Base-by-base conservation (phyloP, 192 early-diverging fungal species). In the Linnemannia elongata region DNA sequence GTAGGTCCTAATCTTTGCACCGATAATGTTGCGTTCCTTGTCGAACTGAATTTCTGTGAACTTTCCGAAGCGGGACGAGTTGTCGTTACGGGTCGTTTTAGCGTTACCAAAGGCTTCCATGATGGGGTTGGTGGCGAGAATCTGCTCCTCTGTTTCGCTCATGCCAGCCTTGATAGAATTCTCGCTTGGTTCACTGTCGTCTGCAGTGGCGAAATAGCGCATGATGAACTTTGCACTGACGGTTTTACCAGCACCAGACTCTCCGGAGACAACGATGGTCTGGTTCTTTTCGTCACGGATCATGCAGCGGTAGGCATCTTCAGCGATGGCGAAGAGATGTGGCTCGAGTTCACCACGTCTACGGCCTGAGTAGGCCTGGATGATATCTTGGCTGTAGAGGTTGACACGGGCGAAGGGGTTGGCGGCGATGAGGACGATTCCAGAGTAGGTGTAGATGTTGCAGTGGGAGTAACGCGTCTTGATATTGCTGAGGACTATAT, bases 91-190 rank as follows among this genome's bases (percentile, higher is more conserved):
- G 10, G 98, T 99, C 17, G 98, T 99, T 89, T 99, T 99, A 42
- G 98, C 97, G 90, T 99, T 99, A 82, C 98, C 98, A 87, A 99
- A 99, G 68, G 98, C 95, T 93, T 99, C 98, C 92, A 99, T 97
- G 85, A 99, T 98, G 17, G 98, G 98, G 90, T 99, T 99, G 54
- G 98, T 99, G 6, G 98, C 94, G 76, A 97, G 82, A 76, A 97
- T 95, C 90, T 95, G 94, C 81, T 97, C 95, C 82, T 97, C 96
- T 1, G 94, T 93, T 76, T 91, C 92, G 57, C 93, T 95, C 93
- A 96, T 89, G 74, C 93, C 87, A 75, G 89, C 75, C 69, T 91
- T 92, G 57, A 82, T 71, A 69, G 85, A 88, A 66, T 89, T 88
- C 1, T 20, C 66, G 52, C 82, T 84, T 47, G 87, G 84, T 63